These are phyloP conservation scores for Neurospora africana DNA, from an alignment of 495 filamentous ascomycete species.

Conservation along the genomic window DNA sequence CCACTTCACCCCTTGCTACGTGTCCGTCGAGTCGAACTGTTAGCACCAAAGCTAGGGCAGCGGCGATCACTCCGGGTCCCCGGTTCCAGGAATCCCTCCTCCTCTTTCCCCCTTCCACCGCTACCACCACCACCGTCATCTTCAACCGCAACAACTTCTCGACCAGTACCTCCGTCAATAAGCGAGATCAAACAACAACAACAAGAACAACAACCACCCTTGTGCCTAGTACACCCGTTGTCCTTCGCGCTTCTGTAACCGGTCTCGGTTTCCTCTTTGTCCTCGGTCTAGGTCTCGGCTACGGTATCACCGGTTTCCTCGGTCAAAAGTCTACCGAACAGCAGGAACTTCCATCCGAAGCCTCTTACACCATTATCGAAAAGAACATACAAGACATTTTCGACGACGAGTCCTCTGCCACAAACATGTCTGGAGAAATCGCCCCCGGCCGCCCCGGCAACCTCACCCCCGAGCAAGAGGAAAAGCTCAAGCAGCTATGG, in stretches of 20 bases:
- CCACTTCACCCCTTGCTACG: constrained; percentile 2
- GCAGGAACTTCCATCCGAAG: neutral
- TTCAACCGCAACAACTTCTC: neutral
- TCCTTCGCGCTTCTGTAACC: neutral
- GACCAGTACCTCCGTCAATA: neutral
- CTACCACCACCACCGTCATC: neutral
- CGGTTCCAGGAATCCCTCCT: neutral
- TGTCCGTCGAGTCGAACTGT: neutral
- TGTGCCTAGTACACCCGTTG: neutral
- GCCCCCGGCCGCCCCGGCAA: constrained; percentile 74
- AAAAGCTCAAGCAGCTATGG: constrained; percentile 85
- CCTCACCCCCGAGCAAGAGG: constrained; percentile 79
- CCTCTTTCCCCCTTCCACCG: neutral
- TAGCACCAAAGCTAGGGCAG: neutral
- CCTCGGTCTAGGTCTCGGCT: constrained; percentile 9
- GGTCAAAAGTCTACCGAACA: neutral
- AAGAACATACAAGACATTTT: neutral
- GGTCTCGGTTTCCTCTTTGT: constrained; percentile 7
- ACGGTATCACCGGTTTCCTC: constrained; percentile 4
- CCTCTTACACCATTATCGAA: neutral
- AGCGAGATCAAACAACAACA: neutral
- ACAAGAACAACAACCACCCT: neutral
- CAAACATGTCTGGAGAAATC: constrained; percentile 32
- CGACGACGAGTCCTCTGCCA: constrained; percentile 1
- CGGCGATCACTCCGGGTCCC: neutral